Evolutionary conservation across 495 filamentous ascomycete species (phyloP), one percentile per base, ranked within the genome.

Genomic region (Aspergillus panamensis): DNA sequence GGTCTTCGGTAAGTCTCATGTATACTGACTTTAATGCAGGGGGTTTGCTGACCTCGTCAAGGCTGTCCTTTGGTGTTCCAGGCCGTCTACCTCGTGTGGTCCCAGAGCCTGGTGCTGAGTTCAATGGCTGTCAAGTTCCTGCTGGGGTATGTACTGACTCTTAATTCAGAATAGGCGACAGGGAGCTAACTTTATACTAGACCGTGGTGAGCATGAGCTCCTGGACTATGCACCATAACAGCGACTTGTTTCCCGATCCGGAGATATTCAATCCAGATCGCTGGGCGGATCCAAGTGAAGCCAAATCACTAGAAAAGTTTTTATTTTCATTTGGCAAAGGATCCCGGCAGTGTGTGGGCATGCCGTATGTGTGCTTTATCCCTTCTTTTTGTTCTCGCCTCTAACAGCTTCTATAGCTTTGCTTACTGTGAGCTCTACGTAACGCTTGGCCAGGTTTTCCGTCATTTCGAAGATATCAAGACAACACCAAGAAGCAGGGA

Each of bases 291-390:
- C 52, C 59, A 12, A 37, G 12, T 13, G 14, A 42, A 29, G 43
- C 31, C 14, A 62, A 45, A 49, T 40, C 50, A 14, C 47, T 72
- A 20, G 67, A 74, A 13, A 61, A 55, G 16, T 66, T 63, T 29
- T 62, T 74, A 29, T 67, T 75, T 20, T 64, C 71, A 3, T 77
- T 77, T 56, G 65, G 70, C 17, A 71, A 69, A 49, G 73, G 69
- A 1, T 64, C 66, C n/a, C 62, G 72, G 43, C 61, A 66, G 35
- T 77, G 74, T 58, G 53, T 73, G 47, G 74, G 74, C 6, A 74
- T 76, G 66, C 61, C 53, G 68, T 70, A 67, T 32, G 67, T 68
- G 47, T 25, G 14, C 49, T 54, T 52, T 25, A 25, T 33, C 35
- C 16, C 8, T 1, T 6, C 5, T 10, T n/a, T 32, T 47, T 47